phyloP scores from a whole-genome alignment of 2,329 filamentous ascomycete genomes.

The Helotiales sp. region DNA sequence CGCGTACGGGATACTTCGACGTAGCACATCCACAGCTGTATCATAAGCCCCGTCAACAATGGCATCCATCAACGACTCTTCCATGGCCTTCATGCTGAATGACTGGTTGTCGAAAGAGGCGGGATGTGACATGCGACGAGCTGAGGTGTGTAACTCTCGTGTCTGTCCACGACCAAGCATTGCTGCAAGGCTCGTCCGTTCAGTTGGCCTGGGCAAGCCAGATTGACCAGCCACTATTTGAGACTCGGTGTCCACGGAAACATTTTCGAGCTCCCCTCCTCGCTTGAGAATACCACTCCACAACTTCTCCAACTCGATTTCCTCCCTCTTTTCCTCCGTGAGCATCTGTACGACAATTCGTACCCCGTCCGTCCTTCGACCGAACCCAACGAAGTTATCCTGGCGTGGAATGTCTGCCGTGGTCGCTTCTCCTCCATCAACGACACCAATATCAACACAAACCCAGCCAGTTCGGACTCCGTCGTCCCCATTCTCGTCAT shows the following conservation, averaged over 20 bases:
- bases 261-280: slow-evolving; percentile 44
- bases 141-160: slow-evolving; percentile 27
- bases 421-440: slow-evolving; percentile 55
- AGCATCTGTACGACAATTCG: slow-evolving; percentile 74
- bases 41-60: slow-evolving; percentile 32
- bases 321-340: slow-evolving; percentile 70
- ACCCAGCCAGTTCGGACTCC: slow-evolving; percentile 95
- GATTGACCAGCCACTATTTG: neutral
- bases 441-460: slow-evolving; percentile 83
- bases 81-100: slow-evolving; percentile 18
- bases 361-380: slow-evolving; percentile 59
- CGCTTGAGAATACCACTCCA: slow-evolving; percentile 51
- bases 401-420: slow-evolving; percentile 52
- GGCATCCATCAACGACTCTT: slow-evolving; percentile 17
- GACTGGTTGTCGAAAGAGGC: slow-evolving; percentile 8
- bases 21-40: slow-evolving; percentile 21
- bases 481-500: slow-evolving; percentile 72
- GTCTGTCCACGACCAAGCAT: slow-evolving; percentile 18
- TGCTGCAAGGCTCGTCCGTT: neutral
- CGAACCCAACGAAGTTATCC: slow-evolving; percentile 77
- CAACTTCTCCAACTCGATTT: slow-evolving; percentile 68
- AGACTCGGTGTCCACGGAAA: slow-evolving; percentile 11
- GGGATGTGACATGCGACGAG: slow-evolving; percentile 1
- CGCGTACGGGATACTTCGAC: slow-evolving; percentile 16
- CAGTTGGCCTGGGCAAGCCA: neutral